Evolutionary conservation across 805 yeast species (phyloP), one percentile per base, ranked within the genome.

Genomic region (Saturnispora silvae): DNA sequence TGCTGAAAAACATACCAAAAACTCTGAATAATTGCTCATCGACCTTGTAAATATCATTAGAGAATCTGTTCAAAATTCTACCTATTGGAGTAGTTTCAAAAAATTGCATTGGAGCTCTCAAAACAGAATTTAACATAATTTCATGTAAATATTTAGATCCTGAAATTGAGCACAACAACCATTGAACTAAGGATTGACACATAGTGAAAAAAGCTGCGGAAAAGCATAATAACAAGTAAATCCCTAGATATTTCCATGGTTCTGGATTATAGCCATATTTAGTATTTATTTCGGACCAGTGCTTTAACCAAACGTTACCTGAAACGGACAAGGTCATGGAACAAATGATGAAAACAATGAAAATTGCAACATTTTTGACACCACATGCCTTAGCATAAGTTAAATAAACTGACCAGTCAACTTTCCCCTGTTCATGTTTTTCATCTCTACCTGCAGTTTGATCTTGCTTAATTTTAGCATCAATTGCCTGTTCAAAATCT

Each of bases 61-160:
- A 83, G 56, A 87, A 87, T 56, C 97, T 68, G 64, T 87, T 87
- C 57, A 86, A 64, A 40, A 87, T 74, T 62, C 97, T 72, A 26
- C 97, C 97, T 45, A 86, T 77, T 39, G 96, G 97, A 0, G 97
- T 87, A 2, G 95, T 85, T 59, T 87, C 97, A 53, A 87, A 87
- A 57, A 89, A 87, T 23, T 84, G 71, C 96, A 87, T 89, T 44
- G 96, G 96, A 0, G 96, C 92, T 46, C 87, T 70, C 42, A 89
- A 59, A 11, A 87, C 92, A 38, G 60, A 47, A 28, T 59, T 59
- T 4, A 87, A 75, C 96, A 87, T 85, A 14, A 61, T 59, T 43
- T 77, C 70, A 57, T 87, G 97, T 42, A 85, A 64, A 39, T 65
- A 70, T 41, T 64, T 75, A 8, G 97, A 89, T 7, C 92, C 94